Evolutionary conservation across 805 yeast species (phyloP).

Genomic region (Cephaloascus fragrans): DNA sequence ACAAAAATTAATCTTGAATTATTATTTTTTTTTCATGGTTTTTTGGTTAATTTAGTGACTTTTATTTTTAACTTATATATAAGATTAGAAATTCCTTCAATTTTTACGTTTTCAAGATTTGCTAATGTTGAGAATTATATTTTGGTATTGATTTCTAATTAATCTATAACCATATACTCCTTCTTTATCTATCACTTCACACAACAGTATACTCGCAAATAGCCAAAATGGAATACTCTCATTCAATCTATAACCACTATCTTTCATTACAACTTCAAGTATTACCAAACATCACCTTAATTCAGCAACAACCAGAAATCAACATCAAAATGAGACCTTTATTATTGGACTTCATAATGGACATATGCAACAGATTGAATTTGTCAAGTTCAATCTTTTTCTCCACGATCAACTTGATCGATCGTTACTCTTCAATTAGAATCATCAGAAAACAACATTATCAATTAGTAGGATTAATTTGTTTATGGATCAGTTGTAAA

Average conservation of each 20-base stretch:
- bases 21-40: too few relatives aligned
- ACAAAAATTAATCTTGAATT: too few relatives aligned
- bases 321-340: conserved; percentile 8
- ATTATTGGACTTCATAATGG: conserved; percentile 18
- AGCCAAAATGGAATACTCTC: neutral
- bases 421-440: conserved; percentile 23
- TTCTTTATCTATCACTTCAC: too few relatives aligned
- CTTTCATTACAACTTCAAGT: neutral
- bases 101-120: too few relatives aligned
- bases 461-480: conserved; percentile 29
- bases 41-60: too few relatives aligned
- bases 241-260: neutral
- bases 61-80: too few relatives aligned
- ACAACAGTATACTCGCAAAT: too few relatives aligned
- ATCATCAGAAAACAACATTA: conserved; percentile 22
- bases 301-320: neutral
- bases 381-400: conserved; percentile 24
- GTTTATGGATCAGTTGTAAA: conserved; percentile 27
- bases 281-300: neutral
- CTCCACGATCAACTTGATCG: conserved; percentile 24
- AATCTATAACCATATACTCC: too few relatives aligned
- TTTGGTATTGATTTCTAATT: too few relatives aligned
- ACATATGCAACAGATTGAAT: conserved; percentile 13
- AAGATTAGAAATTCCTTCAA: too few relatives aligned
- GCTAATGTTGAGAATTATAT: too few relatives aligned